Base-by-base conservation (phyloP, 306 rosid genomes). In the Alnus glutinosa region DNA sequence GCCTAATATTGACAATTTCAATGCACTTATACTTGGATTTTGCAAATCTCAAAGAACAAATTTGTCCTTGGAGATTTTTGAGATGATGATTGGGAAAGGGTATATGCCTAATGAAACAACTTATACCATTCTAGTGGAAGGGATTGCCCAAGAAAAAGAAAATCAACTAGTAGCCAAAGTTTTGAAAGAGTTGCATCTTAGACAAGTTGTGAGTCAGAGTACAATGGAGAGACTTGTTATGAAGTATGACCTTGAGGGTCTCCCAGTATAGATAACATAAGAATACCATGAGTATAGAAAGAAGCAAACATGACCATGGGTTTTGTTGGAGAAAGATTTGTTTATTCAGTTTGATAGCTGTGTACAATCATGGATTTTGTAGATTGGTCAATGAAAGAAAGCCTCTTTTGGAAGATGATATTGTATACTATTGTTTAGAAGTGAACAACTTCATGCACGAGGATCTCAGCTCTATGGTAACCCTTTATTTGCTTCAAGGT, bases 61-160 rank as follows among this genome's bases (percentile, higher is more conserved):
- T 76, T 28, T 86, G 61, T 79, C 97, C 3, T 78, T 92, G 59
- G 90, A 86, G 84, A 77, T 95, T 76, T 87, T 83, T 39, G 87
- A 86, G 90, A 82, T 61, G 78, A 90, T 95, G 98, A 79, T 95
- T 18, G 73, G 80, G 84, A 87, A 84, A 83, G 90, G 97, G 58
- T 83, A 86, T 70, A 82, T 69, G 80, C 98, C 98, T 51, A 92
- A 82, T 77, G 98, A 95, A 86, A 83, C 82, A 55, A 95, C 98
- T 55, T 95, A 91, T 49, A 77, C 90, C 54, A 90, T 91, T 86
- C 74, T 95, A 2, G 91, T 95, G 79, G 98, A 92, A 85, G 98
- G 97, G 72, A 83, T 95, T 70, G 92, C 91, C 78, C 89, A 86
- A 23, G 88, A 95, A 84, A 92, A 87, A 52, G 86, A 91, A 81